Conservation (phyloP, 768 basidiomycete genomes). For the Trametes gibbosa region DNA sequence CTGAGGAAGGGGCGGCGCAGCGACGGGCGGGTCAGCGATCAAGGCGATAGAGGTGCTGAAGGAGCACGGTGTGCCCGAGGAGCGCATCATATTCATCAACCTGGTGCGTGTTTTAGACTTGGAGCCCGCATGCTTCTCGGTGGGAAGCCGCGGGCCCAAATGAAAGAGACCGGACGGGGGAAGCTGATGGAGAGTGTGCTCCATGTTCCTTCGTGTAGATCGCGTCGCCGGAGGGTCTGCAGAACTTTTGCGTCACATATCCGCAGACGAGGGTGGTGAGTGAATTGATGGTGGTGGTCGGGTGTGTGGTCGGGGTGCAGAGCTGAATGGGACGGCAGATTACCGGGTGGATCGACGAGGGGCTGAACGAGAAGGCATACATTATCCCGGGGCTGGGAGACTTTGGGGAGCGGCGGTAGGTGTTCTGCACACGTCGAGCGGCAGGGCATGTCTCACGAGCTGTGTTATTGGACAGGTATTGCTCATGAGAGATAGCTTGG, state of each 20-base stretch:
- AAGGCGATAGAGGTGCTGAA: constrained; percentile 95
- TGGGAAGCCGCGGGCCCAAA: background rate
- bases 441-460: background rate
- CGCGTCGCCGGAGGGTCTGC: constrained; percentile 86
- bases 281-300: constrained; percentile 12
- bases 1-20: constrained; percentile 33
- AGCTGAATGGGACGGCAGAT: constrained; percentile 47
- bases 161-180: background rate
- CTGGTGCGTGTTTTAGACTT: constrained; percentile 48
- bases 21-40: constrained; percentile 96
- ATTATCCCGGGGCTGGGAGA: constrained; percentile 97
- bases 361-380: constrained; percentile 87
- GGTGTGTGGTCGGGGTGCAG: background rate
- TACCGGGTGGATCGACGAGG: constrained; percentile 94
- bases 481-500: constrained; percentile 14
- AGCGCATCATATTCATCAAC: constrained; percentile 93
- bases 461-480: constrained; percentile 9
- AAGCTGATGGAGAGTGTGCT: background rate
- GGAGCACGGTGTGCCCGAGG: constrained; percentile 90
- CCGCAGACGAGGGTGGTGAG: constrained; percentile 76
- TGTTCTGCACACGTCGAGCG: background rate
- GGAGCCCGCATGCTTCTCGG: background rate
- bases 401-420: constrained; percentile 86
- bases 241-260: constrained; percentile 71
- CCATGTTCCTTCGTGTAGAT: constrained; percentile 47